These are phyloP conservation scores for Chlorophyllum brunneum DNA, from an alignment of 768 basidiomycete species.

Conservation along the genomic window DNA sequence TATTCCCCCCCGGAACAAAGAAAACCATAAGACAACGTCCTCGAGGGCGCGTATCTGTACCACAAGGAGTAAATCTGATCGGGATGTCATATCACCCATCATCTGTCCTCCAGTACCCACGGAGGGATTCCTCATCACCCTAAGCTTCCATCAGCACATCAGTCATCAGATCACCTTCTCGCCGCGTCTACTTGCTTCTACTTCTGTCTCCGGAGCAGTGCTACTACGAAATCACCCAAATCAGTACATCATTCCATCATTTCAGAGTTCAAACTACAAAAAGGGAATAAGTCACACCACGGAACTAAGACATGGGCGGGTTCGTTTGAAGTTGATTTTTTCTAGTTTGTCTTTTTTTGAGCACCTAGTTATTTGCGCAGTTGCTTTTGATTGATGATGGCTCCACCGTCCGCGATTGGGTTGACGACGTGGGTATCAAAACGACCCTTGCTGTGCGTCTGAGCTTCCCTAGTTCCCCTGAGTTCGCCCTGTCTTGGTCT, in stretches of 20 bases:
- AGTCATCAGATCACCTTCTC: slow-evolving; percentile 6
- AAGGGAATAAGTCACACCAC: background rate
- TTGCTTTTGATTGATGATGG: slow-evolving; percentile 7
- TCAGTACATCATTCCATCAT: slow-evolving; percentile 8
- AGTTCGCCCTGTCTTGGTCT: no score
- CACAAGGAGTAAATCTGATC: slow-evolving; percentile 1
- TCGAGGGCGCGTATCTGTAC: background rate
- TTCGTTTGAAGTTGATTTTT: background rate
- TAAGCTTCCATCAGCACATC: slow-evolving; percentile 6
- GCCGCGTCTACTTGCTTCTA: background rate
- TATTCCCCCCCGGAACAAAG: slow-evolving; percentile 7
- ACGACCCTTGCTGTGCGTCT: slow-evolving; percentile 6
- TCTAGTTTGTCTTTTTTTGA: background rate
- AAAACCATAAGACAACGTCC: background rate
- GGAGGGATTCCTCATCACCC: slow-evolving; percentile 10
- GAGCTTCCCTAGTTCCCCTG: background rate
- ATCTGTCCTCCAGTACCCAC: slow-evolving; percentile 7
- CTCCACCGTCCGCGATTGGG: background rate
- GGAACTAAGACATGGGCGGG: background rate
- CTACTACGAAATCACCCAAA: background rate
- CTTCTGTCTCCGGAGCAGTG: background rate
- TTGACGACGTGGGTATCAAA: background rate
- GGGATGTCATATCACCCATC: slow-evolving; percentile 1
- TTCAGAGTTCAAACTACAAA: background rate
- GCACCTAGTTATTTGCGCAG: background rate